These are phyloP conservation scores for Rhodotorula paludigena DNA, from an alignment of 768 basidiomycete genomes.

Conservation along the genomic window DNA sequence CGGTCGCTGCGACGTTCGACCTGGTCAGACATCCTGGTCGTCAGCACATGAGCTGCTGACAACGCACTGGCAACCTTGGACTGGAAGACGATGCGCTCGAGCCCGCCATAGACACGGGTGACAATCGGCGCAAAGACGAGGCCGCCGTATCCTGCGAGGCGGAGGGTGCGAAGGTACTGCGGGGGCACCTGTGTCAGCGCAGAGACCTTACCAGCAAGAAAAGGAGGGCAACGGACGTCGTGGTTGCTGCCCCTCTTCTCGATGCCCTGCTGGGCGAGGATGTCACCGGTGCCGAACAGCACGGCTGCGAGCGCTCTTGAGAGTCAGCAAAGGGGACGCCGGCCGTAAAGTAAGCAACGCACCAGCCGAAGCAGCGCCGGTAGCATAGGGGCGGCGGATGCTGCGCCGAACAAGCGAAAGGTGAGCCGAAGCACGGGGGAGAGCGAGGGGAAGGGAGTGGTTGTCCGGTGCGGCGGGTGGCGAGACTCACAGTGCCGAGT, in stretches of 20 bases:
- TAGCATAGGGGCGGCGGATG: conserved; percentile 26
- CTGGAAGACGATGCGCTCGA: conserved; percentile 65
- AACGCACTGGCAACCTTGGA: conserved; percentile 14
- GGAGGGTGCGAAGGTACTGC: conserved; percentile 18
- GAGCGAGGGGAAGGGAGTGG: neutral
- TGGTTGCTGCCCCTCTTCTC: conserved; percentile 68
- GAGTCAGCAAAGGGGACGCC: neutral
- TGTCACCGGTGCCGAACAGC: conserved; percentile 51
- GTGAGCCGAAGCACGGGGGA: neutral
- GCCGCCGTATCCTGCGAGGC: conserved; percentile 49
- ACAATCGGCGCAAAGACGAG: conserved; percentile 70
- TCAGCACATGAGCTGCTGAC: no score
- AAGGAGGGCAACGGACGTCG: conserved; percentile 51
- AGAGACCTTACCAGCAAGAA: neutral
- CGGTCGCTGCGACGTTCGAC: neutral
- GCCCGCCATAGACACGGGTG: conserved; percentile 72
- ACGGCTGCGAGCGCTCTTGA: neutral
- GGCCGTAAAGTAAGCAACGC: no score
- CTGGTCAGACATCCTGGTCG: neutral
- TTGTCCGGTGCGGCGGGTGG: neutral
- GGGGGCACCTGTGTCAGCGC: neutral
- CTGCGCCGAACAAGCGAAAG: neutral
- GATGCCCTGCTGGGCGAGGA: conserved; percentile 79
- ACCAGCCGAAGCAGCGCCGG: conserved; percentile 28
- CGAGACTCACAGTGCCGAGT: conserved; percentile 20